Base-by-base conservation (phyloP, 371 early-diverging fungal genomes). In the Mortierella sp. region DNA sequence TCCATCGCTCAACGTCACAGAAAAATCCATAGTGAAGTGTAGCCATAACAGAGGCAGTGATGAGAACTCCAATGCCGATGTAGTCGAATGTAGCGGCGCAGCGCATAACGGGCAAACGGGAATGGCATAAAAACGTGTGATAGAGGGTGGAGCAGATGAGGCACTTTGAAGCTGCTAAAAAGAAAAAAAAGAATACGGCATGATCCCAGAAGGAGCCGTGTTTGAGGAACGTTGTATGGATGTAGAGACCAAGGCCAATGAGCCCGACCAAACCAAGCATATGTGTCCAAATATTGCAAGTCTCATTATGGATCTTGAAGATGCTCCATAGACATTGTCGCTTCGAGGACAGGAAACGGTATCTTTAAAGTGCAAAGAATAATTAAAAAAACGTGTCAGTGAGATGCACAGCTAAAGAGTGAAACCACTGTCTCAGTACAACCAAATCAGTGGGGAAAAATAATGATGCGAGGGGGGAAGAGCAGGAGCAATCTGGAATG, bases 231-330 rank as follows among this genome's bases (percentile, higher is more conserved):
- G 81, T 84, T 11, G 88, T 82, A 63, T 89, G 87, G 16, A 86
- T 86, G 57, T 89, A 87, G n/a, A 87, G 70, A 21, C 87, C 86
- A 0, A 92, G 73, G n/a, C 78, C 83, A 8, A 87, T 67, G 69
- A 92, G 87, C 24, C 90, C 87, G 36, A 92, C 59, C 55, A 91
- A 86, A 0, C 92, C 93, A 10, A 92, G 60, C 64, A 93, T 78
- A 78, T 92, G 93, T 32, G 91, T 90, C 90, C 91, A 91, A 40
- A 92, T 92, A 67, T 93, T 92, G 73, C 88, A 84, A 2, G 93
- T 92, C 81, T 93, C 93, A 41, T 93, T 93, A 71, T 93, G 93
- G 38, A 92, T 73, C 70, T 71, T 83, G 82, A 93, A 91, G 47
- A 93, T 89, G 19, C 89, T 88, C 83, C 81, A 76, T 15, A 92